Evolutionary conservation across 371 early-diverging fungal genomes (phyloP).

Genomic region (Fennellomyces sp.): DNA sequence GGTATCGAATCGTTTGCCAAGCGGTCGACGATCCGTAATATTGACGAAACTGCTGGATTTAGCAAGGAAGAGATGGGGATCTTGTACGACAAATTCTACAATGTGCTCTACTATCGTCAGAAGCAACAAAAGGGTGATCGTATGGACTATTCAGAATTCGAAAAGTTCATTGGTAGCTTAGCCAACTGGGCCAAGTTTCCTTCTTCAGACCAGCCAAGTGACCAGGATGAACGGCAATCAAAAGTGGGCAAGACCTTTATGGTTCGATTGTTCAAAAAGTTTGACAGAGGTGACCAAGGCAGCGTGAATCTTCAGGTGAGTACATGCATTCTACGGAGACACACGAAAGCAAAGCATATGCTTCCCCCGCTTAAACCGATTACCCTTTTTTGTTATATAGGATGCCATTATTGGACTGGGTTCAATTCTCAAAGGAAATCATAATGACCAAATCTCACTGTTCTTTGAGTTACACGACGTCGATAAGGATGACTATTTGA

Average conservation of each 20-base stretch:
- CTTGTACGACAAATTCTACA: slow-evolving; percentile 91
- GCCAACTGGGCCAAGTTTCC: slow-evolving; percentile 40
- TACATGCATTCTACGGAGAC: not conserved
- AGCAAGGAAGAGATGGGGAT: slow-evolving; percentile 83
- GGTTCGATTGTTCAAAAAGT: slow-evolving; percentile 54
- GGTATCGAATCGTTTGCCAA: slow-evolving; percentile 93
- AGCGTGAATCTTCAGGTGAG: slow-evolving; percentile 62
- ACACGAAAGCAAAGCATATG: too few relatives aligned
- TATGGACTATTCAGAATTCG: slow-evolving; percentile 42
- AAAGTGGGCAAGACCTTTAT: slow-evolving; percentile 54
- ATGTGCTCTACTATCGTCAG: slow-evolving; percentile 76
- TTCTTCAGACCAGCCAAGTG: slow-evolving; percentile 4
- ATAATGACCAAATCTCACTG: slow-evolving; percentile 77
- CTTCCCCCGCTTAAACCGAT: not conserved
- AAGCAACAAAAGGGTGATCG: slow-evolving; percentile 24
- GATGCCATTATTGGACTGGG: slow-evolving; percentile 84
- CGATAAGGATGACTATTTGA: slow-evolving; percentile 72
- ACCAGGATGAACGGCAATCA: slow-evolving; percentile 29
- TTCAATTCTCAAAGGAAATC: slow-evolving; percentile 77
- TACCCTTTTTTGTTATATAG: slow-evolving; percentile 25
- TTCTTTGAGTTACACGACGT: slow-evolving; percentile 88
- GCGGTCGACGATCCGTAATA: slow-evolving; percentile 81
- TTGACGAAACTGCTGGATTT: slow-evolving; percentile 76
- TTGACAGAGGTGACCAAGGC: slow-evolving; percentile 61
- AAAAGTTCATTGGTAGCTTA: slow-evolving; percentile 35